phyloP scores from a whole-genome alignment of 2,329 filamentous ascomycete genomes.

The Eutypella sp. region DNA sequence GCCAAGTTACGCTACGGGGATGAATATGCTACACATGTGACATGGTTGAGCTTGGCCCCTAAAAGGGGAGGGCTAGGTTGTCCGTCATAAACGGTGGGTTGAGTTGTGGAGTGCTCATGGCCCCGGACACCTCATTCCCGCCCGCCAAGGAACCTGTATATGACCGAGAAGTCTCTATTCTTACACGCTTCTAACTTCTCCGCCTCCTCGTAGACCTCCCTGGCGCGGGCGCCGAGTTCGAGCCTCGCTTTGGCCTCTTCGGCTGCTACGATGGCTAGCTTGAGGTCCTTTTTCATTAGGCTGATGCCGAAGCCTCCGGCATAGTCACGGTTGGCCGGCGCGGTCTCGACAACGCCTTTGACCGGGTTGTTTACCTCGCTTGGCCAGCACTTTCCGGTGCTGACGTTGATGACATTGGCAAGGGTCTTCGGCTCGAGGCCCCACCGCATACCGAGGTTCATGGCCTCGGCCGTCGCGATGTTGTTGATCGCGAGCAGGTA shows the following conservation, averaged over 20 bases:
- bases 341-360: constrained; percentile 69
- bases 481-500: constrained; percentile 94
- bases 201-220: constrained; percentile 62
- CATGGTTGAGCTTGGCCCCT: too few species aligned
- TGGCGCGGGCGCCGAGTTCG: constrained; percentile 58
- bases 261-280: constrained; percentile 68
- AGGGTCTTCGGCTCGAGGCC: constrained; percentile 61
- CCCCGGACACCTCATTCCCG: constrained; percentile 34
- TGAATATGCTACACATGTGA: too few species aligned
- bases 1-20: too few species aligned
- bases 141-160: constrained; percentile 66
- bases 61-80: too few species aligned
- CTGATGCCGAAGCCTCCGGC: constrained; percentile 70
- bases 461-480: constrained; percentile 62
- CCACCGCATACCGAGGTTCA: constrained; percentile 59
- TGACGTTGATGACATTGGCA: constrained; percentile 83
- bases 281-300: constrained; percentile 77
- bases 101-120: too few species aligned
- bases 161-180: constrained; percentile 75
- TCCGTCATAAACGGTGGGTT: too few species aligned
- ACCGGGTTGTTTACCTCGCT: constrained; percentile 96
- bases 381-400: constrained; percentile 93
- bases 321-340: constrained; percentile 74
- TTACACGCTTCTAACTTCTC: constrained; percentile 56
- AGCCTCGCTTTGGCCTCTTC: constrained; percentile 61